Percentiles rank a stretch among this genome's conserved stretches.
Conservation (phyloP, 441 rosid species). For the Populus trichocarpa region DNA sequence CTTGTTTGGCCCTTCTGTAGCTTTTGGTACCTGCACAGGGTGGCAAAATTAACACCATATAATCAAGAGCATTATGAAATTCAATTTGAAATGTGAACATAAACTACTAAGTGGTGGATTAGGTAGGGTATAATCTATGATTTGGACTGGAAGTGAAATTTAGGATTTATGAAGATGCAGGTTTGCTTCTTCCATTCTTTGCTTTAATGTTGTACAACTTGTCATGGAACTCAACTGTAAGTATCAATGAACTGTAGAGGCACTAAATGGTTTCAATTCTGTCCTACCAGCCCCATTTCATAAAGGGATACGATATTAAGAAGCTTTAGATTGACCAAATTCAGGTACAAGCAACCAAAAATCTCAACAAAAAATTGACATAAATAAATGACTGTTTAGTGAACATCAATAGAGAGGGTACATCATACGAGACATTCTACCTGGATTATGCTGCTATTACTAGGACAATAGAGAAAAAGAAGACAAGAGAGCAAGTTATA, state of each 20-base stretch:
- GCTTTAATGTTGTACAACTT: neutral
- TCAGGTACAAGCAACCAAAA: neutral
- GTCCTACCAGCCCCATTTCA: neutral
- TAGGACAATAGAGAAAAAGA: no score
- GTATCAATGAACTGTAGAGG: neutral
- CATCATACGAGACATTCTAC: no score
- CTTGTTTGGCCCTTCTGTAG: slow-evolving; percentile 46
- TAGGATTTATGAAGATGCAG: neutral
- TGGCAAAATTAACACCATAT: neutral
- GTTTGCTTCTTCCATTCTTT: neutral
- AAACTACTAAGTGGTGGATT: neutral
- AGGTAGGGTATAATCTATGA: neutral
- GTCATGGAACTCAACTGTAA: neutral
- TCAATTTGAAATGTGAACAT: neutral
- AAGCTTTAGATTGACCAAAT: neutral
- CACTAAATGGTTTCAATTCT: neutral
- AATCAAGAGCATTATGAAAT: neutral
- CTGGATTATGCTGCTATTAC: no score
- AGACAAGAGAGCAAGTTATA: no score
- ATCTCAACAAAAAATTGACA: no score
- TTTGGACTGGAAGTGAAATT: neutral
- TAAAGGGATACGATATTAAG: neutral
- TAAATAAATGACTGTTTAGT: no score
- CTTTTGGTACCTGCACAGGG: slow-evolving; percentile 54
- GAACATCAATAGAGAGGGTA: no score